phyloP scores from a whole-genome alignment of 495 filamentous ascomycete genomes.

The Sporormia fimetaria region DNA sequence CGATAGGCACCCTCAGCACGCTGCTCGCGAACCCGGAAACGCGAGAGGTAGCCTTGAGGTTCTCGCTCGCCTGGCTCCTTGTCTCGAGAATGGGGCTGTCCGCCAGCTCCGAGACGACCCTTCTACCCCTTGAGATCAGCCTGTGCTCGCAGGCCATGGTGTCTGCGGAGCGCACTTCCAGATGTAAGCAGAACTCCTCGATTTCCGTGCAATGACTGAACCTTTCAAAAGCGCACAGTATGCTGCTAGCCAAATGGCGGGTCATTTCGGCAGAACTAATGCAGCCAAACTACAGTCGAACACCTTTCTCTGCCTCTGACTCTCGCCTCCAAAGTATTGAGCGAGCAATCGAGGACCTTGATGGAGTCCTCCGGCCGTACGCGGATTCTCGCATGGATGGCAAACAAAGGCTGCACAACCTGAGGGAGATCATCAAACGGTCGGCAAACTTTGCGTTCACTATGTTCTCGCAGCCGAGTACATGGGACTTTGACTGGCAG shows the following conservation, averaged over 20 bases:
- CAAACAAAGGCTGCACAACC: slow-evolving; percentile 24
- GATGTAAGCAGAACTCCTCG: slow-evolving; percentile 8
- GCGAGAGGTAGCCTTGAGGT: slow-evolving; percentile 23
- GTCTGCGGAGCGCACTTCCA: slow-evolving; percentile 2
- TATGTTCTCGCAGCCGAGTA: slow-evolving; percentile 32
- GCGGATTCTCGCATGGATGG: slow-evolving; percentile 18
- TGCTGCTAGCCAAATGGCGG: slow-evolving; percentile 30
- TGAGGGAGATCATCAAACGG: slow-evolving; percentile 31
- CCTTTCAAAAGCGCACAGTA: slow-evolving; percentile 15
- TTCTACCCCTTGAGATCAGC: slow-evolving; percentile 29
- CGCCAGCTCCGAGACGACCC: slow-evolving; percentile 11
- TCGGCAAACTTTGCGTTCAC: slow-evolving; percentile 31
- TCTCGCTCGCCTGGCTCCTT: slow-evolving; percentile 30
- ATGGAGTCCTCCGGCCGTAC: slow-evolving; percentile 27
- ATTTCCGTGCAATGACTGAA: not conserved
- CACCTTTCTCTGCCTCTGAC: slow-evolving; percentile 19
- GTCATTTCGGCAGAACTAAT: slow-evolving; percentile 29
- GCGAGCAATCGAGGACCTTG: slow-evolving; percentile 14
- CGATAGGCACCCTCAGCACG: slow-evolving; percentile 19
- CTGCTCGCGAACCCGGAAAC: slow-evolving; percentile 27
- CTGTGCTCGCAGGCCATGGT: slow-evolving; percentile 18
- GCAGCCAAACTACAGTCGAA: slow-evolving; percentile 24
- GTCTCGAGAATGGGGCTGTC: slow-evolving; percentile 22
- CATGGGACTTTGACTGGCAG: slow-evolving; percentile 30
- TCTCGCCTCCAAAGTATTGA: slow-evolving; percentile 22